Conservation (phyloP, 2,329 filamentous ascomycete species). For the Lasiodiplodia citricola region DNA sequence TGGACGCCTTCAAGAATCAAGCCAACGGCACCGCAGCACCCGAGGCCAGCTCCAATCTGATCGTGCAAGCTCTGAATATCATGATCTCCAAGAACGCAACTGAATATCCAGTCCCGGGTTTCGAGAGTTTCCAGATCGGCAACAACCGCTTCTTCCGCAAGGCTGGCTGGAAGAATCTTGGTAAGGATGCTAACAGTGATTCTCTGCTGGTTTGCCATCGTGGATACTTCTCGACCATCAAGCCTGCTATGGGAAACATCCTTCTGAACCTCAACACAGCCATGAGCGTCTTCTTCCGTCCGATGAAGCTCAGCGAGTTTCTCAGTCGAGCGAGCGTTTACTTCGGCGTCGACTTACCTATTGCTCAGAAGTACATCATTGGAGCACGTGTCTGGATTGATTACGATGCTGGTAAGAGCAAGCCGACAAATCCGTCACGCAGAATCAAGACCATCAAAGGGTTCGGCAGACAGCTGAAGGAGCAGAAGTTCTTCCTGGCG, state of each 20-base stretch:
- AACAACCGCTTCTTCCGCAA: background rate
- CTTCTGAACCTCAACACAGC: constrained; percentile 1
- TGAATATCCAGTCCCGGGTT: background rate
- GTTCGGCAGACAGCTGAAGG: background rate
- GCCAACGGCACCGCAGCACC: too few relatives aligned
- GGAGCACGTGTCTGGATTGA: background rate
- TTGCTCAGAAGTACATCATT: background rate
- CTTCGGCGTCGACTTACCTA: accelerated
- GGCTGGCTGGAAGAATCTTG: background rate
- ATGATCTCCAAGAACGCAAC: background rate
- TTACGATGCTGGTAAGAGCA: background rate
- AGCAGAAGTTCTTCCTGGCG: background rate
- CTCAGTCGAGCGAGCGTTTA: accelerated
- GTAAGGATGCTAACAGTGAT: too few relatives aligned
- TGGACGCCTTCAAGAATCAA: background rate
- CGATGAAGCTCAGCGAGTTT: background rate
- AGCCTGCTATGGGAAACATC: constrained; percentile 22
- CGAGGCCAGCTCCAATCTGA: too few relatives aligned
- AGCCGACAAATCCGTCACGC: background rate
- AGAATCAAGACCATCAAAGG: background rate
- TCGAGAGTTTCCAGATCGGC: background rate
- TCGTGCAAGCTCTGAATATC: background rate
- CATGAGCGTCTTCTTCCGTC: background rate
- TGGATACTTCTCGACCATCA: constrained; percentile 10
- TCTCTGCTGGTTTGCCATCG: background rate